phyloP scores from a whole-genome alignment of 495 filamentous ascomycete species.

The Annulohypoxylon nitens region DNA sequence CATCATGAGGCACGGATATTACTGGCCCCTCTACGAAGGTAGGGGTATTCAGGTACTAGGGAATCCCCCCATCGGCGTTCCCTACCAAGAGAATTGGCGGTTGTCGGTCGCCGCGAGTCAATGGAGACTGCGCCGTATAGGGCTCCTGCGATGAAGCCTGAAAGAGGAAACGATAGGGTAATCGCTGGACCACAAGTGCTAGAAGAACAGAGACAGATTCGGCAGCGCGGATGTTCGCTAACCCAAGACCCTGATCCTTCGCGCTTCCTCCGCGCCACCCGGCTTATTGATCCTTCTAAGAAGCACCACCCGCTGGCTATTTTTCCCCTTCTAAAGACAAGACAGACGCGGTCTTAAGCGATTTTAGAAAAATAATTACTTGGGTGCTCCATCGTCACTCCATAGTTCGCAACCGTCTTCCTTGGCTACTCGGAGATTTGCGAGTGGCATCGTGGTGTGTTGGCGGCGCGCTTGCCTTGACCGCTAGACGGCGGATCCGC shows the following conservation, averaged over 20 bases:
- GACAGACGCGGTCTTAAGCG: neutral
- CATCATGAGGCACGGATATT: neutral
- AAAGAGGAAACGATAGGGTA: constrained; percentile 2
- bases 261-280: constrained; percentile 12
- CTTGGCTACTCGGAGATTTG: constrained; percentile 4
- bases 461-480: neutral
- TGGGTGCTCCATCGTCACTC: neutral
- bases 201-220: constrained; percentile 4
- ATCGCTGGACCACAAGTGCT: neutral
- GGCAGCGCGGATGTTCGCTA: constrained; percentile 15
- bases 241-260: constrained; percentile 27
- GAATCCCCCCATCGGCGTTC: neutral
- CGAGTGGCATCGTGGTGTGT: neutral
- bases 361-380: neutral
- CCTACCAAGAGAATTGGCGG: neutral
- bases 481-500: neutral
- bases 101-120: constrained; percentile 3
- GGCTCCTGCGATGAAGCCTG: neutral
- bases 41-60: neutral
- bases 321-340: neutral
- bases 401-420: constrained; percentile 2
- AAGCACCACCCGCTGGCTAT: neutral
- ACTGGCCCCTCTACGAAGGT: constrained; percentile 1
- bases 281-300: constrained; percentile 40
- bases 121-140: constrained; percentile 4